These are phyloP conservation scores for Lachnellula occidentalis DNA, from an alignment of 2,329 filamentous ascomycete species.

Conservation along the genomic window DNA sequence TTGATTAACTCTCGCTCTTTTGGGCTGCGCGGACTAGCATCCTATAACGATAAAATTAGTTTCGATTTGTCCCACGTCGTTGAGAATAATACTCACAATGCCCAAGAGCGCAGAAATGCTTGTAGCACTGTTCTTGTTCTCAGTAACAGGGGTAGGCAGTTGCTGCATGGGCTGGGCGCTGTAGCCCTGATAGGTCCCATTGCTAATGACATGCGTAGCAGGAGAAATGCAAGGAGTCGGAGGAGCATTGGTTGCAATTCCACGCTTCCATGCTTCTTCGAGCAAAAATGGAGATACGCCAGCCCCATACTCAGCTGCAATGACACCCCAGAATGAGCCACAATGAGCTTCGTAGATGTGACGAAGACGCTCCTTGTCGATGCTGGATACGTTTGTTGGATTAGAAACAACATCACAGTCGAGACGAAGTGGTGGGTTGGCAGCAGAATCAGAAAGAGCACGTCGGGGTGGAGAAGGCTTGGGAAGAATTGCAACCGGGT, in stretches of 20 bases:
- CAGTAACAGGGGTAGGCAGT: slow-evolving; percentile 44
- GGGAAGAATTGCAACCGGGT: slow-evolving; percentile 58
- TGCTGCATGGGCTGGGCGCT: slow-evolving; percentile 44
- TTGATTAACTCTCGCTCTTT: slow-evolving; percentile 53
- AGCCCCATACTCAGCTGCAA: slow-evolving; percentile 66
- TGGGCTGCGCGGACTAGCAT: slow-evolving; percentile 51
- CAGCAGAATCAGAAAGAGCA: slow-evolving; percentile 38
- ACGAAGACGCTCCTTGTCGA: slow-evolving; percentile 60
- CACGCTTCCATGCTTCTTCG: slow-evolving; percentile 59
- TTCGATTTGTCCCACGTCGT: background rate
- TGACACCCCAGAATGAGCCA: slow-evolving; percentile 64
- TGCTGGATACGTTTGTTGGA: slow-evolving; percentile 33
- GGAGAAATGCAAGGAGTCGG: slow-evolving; percentile 32
- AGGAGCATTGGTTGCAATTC: slow-evolving; percentile 32
- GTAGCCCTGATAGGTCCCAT: slow-evolving; percentile 18
- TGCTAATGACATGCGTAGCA: slow-evolving; percentile 19
- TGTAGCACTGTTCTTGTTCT: slow-evolving; percentile 36
- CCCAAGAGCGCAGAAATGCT: slow-evolving; percentile 59
- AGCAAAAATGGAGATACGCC: slow-evolving; percentile 57
- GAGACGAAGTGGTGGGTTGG: slow-evolving; percentile 44
- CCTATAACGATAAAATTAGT: slow-evolving; percentile 24
- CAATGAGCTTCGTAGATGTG: slow-evolving; percentile 67
- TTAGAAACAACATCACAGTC: slow-evolving; percentile 48
- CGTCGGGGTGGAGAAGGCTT: slow-evolving; percentile 50
- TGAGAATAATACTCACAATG: slow-evolving; percentile 32